A percentile compares a stretch with the other conserved stretches of the same genome.
Conservation (phyloP, 208 protist species). For the Trypanosoma conorhini region DNA sequence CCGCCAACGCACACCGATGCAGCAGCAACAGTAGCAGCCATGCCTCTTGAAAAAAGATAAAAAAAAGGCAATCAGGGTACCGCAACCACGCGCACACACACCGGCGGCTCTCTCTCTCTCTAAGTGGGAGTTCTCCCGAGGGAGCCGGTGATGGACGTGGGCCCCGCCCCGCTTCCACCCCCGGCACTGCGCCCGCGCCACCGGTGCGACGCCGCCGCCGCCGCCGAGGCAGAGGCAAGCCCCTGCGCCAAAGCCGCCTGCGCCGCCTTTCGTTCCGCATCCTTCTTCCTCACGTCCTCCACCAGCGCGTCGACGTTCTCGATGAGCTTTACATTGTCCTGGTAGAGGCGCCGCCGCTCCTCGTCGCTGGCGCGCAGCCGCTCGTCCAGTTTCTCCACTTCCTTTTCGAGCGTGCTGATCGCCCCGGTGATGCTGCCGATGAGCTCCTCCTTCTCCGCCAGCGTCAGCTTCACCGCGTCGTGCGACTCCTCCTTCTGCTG, state of each 20-base stretch:
- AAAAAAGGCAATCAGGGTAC: neutral
- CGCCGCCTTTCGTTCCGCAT: conserved; percentile 60
- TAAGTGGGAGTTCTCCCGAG: conserved; percentile 1
- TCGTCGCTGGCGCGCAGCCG: conserved; percentile 24
- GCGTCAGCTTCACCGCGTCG: conserved; percentile 14
- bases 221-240: conserved; percentile 3
- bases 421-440: conserved; percentile 19
- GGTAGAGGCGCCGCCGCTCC: conserved; percentile 44
- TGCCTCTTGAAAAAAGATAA: neutral
- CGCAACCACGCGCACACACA: neutral
- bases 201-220: conserved; percentile 2
- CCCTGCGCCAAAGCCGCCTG: conserved; percentile 60
- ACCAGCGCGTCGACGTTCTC: conserved; percentile 51
- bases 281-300: conserved; percentile 53
- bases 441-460: conserved; percentile 28
- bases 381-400: conserved; percentile 23
- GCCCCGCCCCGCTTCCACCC: neutral
- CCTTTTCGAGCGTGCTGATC: conserved; percentile 25
- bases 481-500: conserved; percentile 25
- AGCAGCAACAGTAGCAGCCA: too few species aligned
- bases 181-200: conserved; percentile 17
- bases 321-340: conserved; percentile 67
- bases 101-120: neutral
- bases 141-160: conserved; percentile 11
- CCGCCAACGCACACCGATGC: neutral